A percentile compares a stretch with the other conserved stretches of the same genome.
Conservation (phyloP, 139 green algal species). For the Limnomonas spitsbergensis region DNA sequence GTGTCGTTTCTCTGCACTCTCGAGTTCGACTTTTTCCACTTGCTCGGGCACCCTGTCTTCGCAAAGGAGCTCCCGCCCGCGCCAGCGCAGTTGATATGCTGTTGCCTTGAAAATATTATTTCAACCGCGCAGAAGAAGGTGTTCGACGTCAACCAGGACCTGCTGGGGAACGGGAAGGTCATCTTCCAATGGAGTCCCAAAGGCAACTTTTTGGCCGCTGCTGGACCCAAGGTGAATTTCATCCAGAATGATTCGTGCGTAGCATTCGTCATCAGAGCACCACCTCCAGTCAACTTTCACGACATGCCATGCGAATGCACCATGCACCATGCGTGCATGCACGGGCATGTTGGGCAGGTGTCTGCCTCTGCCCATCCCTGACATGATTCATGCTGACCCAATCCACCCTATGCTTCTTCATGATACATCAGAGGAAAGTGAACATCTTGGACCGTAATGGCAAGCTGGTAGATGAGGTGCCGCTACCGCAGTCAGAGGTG, state of each 20-base stretch:
- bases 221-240: constrained; percentile 50
- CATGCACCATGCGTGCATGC: neutral
- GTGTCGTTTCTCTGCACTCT: too few relatives aligned
- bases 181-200: constrained; percentile 56
- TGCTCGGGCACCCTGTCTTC: too few relatives aligned
- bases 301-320: neutral
- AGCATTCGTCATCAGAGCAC: neutral
- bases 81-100: too few relatives aligned
- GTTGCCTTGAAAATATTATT: too few relatives aligned
- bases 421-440: constrained; percentile 53
- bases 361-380: neutral
- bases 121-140: constrained; percentile 48
- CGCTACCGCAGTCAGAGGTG: constrained; percentile 49
- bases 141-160: constrained; percentile 26
- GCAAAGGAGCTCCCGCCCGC: too few relatives aligned
- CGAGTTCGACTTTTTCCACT: too few relatives aligned
- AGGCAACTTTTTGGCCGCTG: constrained; percentile 43
- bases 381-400: neutral
- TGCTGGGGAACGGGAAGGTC: constrained; percentile 45
- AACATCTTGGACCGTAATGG: constrained; percentile 65
- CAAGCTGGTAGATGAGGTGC: constrained; percentile 52
- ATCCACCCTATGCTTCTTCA: neutral
- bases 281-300: neutral
- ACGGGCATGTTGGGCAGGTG: neutral
- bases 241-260: too few relatives aligned